phyloP scores from a whole-genome alignment of 768 basidiomycete species.

The Suillus americanus region DNA sequence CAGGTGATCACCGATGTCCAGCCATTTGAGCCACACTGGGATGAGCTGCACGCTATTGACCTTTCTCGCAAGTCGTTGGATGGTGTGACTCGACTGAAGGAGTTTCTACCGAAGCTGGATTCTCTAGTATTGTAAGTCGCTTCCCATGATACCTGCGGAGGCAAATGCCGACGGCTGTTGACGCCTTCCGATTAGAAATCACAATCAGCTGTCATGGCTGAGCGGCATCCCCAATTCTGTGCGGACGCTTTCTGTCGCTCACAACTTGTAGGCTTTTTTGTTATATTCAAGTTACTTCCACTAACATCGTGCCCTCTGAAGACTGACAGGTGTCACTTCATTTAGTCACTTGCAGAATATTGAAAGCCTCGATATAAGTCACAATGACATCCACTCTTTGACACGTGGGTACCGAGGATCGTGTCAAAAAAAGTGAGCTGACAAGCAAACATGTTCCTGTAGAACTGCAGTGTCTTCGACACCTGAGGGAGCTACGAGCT shows the following conservation, averaged over 20 bases:
- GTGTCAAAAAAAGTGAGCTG: neutral
- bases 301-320: slow-evolving; percentile 31
- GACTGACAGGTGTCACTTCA: slow-evolving; percentile 83
- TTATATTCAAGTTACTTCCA: slow-evolving; percentile 12
- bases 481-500: slow-evolving; percentile 86
- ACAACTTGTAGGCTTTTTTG: slow-evolving; percentile 54
- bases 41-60: slow-evolving; percentile 71
- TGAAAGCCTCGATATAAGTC: slow-evolving; percentile 87
- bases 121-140: slow-evolving; percentile 68
- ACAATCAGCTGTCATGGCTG: slow-evolving; percentile 74
- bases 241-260: slow-evolving; percentile 75
- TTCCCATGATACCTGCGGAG: slow-evolving; percentile 7
- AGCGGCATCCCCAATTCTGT: slow-evolving; percentile 73
- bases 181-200: slow-evolving; percentile 49
- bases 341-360: slow-evolving; percentile 85
- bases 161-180: slow-evolving; percentile 11
- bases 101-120: slow-evolving; percentile 85
- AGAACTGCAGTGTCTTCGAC: slow-evolving; percentile 85
- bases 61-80: slow-evolving; percentile 60
- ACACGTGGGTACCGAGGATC: slow-evolving; percentile 57
- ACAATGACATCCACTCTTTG: slow-evolving; percentile 87
- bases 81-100: slow-evolving; percentile 73
- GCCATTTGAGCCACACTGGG: slow-evolving; percentile 96
- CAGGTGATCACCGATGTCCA: slow-evolving; percentile 92
- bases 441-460: neutral